A percentile compares a stretch with the other conserved stretches of the same genome.
phyloP scores from a whole-genome alignment of 352 stramenopile species.

The Globisporangium alternatum region DNA sequence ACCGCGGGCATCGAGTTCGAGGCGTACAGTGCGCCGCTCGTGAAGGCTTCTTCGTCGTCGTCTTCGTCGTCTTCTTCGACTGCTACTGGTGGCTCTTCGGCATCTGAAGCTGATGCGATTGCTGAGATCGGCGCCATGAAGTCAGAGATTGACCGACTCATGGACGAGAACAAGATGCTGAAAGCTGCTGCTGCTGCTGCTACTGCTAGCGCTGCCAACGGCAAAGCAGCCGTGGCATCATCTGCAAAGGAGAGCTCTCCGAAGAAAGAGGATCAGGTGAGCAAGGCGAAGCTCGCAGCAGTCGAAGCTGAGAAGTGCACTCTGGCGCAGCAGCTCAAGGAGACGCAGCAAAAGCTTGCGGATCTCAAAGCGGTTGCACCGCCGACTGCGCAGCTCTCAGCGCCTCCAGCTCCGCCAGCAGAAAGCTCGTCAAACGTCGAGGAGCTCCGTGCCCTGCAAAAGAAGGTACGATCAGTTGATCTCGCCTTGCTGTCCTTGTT shows the following conservation, averaged over 20 bases:
- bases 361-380: constrained; percentile 27
- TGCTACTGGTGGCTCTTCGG: neutral
- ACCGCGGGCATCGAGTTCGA: constrained; percentile 40
- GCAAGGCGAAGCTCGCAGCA: constrained; percentile 40
- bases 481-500: neutral
- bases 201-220: neutral
- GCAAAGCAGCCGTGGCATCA: neutral
- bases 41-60: constrained; percentile 9
- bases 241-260: constrained; percentile 3
- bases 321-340: constrained; percentile 59
- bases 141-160: constrained; percentile 64
- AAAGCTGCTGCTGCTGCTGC: constrained; percentile 23
- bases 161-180: constrained; percentile 65
- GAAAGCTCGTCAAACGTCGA: constrained; percentile 26
- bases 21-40: constrained; percentile 23
- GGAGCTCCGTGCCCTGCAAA: constrained; percentile 46
- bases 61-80: constrained; percentile 3
- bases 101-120: constrained; percentile 40
- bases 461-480: constrained; percentile 37
- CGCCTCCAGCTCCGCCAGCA: neutral
- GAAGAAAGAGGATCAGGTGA: constrained; percentile 20
- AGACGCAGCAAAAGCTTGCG: constrained; percentile 53
- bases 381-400: constrained; percentile 1
- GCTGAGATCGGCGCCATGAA: constrained; percentile 72
- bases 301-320: constrained; percentile 54